phyloP scores from a whole-genome alignment of 495 filamentous ascomycete species.

The Niebla homalea region DNA sequence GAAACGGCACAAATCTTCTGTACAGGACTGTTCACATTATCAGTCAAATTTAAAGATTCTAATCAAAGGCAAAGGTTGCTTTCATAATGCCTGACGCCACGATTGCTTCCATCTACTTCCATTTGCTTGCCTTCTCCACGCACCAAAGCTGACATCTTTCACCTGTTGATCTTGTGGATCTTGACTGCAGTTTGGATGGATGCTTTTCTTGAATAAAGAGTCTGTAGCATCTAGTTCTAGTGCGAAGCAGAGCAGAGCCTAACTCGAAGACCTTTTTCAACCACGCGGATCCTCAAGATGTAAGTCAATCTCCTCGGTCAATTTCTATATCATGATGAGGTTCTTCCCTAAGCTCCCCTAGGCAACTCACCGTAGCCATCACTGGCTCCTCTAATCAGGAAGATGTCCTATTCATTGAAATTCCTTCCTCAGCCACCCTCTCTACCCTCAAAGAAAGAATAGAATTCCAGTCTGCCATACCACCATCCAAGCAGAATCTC shows the following conservation, averaged over 20 bases:
- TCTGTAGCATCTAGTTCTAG: too few relatives aligned
- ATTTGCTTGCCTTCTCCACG: not conserved
- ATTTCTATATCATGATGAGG: not conserved
- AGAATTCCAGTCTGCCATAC: conserved; percentile 45
- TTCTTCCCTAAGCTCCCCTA: conserved; percentile 18
- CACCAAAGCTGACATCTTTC: not conserved
- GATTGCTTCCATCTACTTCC: not conserved
- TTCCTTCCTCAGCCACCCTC: conserved; percentile 72
- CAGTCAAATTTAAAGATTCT: too few relatives aligned
- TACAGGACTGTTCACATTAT: too few relatives aligned
- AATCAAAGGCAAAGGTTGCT: not conserved
- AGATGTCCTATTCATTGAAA: conserved; percentile 73
- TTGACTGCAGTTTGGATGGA: too few relatives aligned
- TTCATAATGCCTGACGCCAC: not conserved
- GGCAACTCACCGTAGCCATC: conserved; percentile 80
- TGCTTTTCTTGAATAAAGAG: too few relatives aligned
- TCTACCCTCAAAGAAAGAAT: conserved; percentile 78
- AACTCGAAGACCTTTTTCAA: too few relatives aligned
- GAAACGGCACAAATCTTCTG: too few relatives aligned
- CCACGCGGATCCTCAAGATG: conserved; percentile 8
- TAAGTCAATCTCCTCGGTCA: not conserved
- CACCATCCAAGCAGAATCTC: conserved; percentile 39
- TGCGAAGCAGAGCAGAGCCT: too few relatives aligned
- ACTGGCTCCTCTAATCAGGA: conserved; percentile 53
- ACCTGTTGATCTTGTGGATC: not conserved